These are phyloP conservation scores for Chaetomium tenue DNA, from an alignment of 495 filamentous ascomycete species.

Conservation along the genomic window DNA sequence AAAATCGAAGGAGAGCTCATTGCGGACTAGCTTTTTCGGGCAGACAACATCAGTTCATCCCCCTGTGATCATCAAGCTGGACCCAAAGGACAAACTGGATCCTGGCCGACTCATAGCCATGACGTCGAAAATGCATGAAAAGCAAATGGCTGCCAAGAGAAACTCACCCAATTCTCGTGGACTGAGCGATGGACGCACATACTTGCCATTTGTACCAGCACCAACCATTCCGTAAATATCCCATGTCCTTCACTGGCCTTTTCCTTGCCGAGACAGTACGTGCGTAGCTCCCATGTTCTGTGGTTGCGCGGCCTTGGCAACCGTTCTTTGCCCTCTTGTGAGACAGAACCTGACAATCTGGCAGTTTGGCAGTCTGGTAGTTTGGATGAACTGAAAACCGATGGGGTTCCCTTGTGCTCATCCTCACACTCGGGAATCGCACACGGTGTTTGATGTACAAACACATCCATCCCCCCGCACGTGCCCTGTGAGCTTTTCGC, in stretches of 20 bases:
- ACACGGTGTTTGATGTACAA: conserved; percentile 3
- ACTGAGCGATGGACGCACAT: no score
- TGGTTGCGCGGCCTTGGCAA: conserved; percentile 19
- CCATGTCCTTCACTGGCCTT: neutral
- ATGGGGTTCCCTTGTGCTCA: neutral
- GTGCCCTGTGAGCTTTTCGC: neutral
- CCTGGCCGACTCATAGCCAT: neutral
- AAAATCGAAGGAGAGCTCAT: neutral
- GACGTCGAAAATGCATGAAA: neutral
- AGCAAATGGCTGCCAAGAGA: neutral
- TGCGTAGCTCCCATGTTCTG: conserved; percentile 16
- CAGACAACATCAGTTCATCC: neutral
- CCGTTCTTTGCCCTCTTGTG: conserved; percentile 15
- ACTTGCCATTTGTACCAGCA: neutral
- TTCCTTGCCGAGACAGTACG: conserved; percentile 22
- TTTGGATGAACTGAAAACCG: no score
- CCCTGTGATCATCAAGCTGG: neutral
- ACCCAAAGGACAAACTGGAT: neutral
- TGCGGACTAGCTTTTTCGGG: neutral
- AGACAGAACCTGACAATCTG: neutral
- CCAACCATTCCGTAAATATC: neutral
- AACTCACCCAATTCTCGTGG: neutral
- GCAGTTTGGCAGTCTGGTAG: no score
- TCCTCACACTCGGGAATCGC: neutral
- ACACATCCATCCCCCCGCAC: neutral